phyloP scores from a whole-genome alignment of 331 rosid genomes.

The Acacia concinna region DNA sequence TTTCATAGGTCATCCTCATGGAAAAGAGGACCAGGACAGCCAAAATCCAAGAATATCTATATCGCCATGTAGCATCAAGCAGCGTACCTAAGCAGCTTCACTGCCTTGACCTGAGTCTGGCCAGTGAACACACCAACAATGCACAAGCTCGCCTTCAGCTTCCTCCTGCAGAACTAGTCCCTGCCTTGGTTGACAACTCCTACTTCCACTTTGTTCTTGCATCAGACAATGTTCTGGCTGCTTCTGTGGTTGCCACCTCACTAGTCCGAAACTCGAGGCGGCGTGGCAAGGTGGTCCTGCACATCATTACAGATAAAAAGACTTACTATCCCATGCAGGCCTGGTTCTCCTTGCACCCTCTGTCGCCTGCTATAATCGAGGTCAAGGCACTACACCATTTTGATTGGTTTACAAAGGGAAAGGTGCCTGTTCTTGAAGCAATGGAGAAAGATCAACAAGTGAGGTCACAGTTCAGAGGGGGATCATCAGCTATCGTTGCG shows the following conservation, averaged over 20 bases:
- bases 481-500: constrained; percentile 86
- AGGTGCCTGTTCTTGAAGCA: constrained; percentile 96
- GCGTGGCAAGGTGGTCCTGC: constrained; percentile 76
- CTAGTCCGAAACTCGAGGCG: constrained; percentile 74
- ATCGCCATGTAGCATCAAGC: constrained; percentile 97
- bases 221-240: constrained; percentile 91
- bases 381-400: constrained; percentile 98
- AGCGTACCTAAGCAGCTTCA: constrained; percentile 99
- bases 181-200: constrained; percentile 87
- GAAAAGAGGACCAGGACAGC: constrained; percentile 93
- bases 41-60: constrained; percentile 91
- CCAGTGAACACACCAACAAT: constrained; percentile 87
- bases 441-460: constrained; percentile 97
- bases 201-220: constrained; percentile 88
- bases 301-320: constrained; percentile 87
- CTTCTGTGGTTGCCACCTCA: constrained; percentile 87
- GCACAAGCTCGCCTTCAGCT: constrained; percentile 97
- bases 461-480: constrained; percentile 86
- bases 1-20: constrained; percentile 70
- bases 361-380: constrained; percentile 87
- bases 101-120: constrained; percentile 83
- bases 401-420: constrained; percentile 92
- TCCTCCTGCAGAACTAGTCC: constrained; percentile 90
- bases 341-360: constrained; percentile 89
- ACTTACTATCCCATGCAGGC: constrained; percentile 98